These are phyloP conservation scores for Pulveroboletus sp. DNA, from an alignment of 768 basidiomycete species.

Conservation along the genomic window DNA sequence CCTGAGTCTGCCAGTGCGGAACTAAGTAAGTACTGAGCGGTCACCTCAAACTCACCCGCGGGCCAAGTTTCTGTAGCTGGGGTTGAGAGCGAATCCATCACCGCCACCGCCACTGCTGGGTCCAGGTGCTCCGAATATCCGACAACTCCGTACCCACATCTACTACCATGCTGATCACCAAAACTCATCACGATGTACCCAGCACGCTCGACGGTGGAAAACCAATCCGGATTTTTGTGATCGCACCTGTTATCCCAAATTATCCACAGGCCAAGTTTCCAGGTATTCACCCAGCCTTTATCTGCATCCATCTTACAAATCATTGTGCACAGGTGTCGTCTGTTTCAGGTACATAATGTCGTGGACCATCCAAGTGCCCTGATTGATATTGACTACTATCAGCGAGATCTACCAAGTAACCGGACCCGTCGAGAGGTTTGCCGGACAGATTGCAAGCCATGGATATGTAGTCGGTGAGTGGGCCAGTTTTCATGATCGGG, in stretches of 20 bases:
- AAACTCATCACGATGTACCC: conserved; percentile 74
- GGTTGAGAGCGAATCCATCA: too few relatives aligned
- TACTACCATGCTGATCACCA: conserved; percentile 74
- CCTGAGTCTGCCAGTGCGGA: too few relatives aligned
- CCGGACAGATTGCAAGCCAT: conserved; percentile 83
- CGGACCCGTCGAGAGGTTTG: conserved; percentile 94
- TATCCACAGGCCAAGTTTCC: conserved; percentile 93
- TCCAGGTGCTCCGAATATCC: too few relatives aligned
- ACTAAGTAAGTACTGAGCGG: too few relatives aligned
- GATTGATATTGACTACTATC: conserved; percentile 2
- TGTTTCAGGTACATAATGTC: conserved; percentile 73
- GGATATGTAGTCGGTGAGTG: conserved; percentile 77
- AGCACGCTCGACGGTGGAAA: conserved; percentile 61
- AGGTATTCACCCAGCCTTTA: conserved; percentile 39
- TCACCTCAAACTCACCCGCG: too few relatives aligned
- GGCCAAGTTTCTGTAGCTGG: too few relatives aligned
- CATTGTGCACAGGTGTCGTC: conserved; percentile 56
- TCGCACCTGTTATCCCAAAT: conserved; percentile 72
- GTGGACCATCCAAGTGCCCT: neutral
- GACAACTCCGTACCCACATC: too few relatives aligned
- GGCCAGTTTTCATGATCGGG: neutral
- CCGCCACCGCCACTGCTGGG: too few relatives aligned
- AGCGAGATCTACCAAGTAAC: conserved; percentile 97
- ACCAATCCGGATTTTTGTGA: conserved; percentile 79
- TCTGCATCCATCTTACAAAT: neutral